Conservation (phyloP, 2,329 filamentous ascomycete species). For the Colletotrichum nymphaeae region DNA sequence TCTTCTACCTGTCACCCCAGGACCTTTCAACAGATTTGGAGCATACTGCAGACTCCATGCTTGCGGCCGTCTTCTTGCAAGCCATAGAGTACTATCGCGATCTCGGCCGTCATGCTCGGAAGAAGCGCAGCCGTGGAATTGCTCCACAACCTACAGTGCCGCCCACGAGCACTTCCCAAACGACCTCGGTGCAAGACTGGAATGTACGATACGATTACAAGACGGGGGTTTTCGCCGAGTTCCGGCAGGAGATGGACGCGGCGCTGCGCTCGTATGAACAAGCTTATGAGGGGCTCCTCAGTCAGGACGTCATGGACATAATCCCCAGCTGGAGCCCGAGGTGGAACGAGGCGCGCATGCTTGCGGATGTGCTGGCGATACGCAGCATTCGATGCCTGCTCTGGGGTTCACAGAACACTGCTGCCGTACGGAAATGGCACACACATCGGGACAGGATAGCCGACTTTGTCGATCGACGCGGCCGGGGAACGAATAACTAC, state of each 20-base stretch:
- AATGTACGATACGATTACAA: constrained; percentile 97
- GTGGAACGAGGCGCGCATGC: constrained; percentile 91
- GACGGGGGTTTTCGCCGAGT: constrained; percentile 89
- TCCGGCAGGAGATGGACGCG: constrained; percentile 90
- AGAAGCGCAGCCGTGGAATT: constrained; percentile 84
- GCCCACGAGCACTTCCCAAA: constrained; percentile 87
- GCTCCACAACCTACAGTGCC: constrained; percentile 85
- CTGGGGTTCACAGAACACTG: constrained; percentile 82
- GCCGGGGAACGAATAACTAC: constrained; percentile 88
- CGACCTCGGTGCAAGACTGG: constrained; percentile 88
- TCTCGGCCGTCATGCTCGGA: constrained; percentile 88
- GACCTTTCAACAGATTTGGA: constrained; percentile 78
- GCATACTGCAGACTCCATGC: constrained; percentile 78
- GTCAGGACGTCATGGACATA: constrained; percentile 85
- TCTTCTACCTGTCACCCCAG: constrained; percentile 85
- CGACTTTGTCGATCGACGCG: constrained; percentile 83
- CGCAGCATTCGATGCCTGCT: constrained; percentile 85
- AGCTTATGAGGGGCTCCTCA: constrained; percentile 86
- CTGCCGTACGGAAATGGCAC: constrained; percentile 84
- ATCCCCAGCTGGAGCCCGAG: constrained; percentile 90
- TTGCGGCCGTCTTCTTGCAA: constrained; percentile 78
- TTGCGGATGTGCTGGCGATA: constrained; percentile 85
- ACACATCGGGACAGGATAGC: constrained; percentile 79
- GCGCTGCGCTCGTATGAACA: constrained; percentile 88
- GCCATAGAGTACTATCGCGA: constrained; percentile 94